Evolutionary conservation across 2,329 filamentous ascomycete species (phyloP).

Genomic region (Colletotrichum chrysophilum): DNA sequence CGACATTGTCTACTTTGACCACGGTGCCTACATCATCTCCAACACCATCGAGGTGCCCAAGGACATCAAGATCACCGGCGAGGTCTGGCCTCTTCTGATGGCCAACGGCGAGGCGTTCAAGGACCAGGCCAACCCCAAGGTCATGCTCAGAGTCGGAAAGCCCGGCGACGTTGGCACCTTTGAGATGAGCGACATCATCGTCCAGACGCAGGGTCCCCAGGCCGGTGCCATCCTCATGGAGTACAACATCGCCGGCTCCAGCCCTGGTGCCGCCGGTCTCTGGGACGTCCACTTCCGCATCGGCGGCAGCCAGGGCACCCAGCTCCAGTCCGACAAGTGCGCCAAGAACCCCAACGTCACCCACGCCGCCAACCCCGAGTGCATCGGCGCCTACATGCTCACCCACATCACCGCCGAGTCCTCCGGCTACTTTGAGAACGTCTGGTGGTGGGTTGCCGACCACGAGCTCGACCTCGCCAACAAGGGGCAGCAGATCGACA

Average conservation of each 20-base stretch:
- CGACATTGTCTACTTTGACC: constrained; percentile 76
- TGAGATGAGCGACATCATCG: constrained; percentile 87
- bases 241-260: constrained; percentile 80
- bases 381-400: constrained; percentile 76
- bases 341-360: constrained; percentile 73
- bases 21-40: constrained; percentile 74
- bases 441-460: constrained; percentile 89
- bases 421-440: constrained; percentile 85
- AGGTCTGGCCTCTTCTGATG: constrained; percentile 91
- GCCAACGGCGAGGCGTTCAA: constrained; percentile 78
- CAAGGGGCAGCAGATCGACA: constrained; percentile 75
- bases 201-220: constrained; percentile 82
- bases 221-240: constrained; percentile 90
- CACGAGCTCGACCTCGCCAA: constrained; percentile 82
- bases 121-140: constrained; percentile 76
- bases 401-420: constrained; percentile 67
- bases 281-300: constrained; percentile 98
- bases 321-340: constrained; percentile 81
- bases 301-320: constrained; percentile 83
- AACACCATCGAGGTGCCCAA: constrained; percentile 76
- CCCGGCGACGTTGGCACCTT: constrained; percentile 78
- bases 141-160: constrained; percentile 86
- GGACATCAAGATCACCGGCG: constrained; percentile 86
- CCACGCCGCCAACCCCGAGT: constrained; percentile 67
- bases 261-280: constrained; percentile 75